Evolutionary conservation across 2,329 filamentous ascomycete genomes (phyloP).

Genomic region (Trichoderma aggressivum): DNA sequence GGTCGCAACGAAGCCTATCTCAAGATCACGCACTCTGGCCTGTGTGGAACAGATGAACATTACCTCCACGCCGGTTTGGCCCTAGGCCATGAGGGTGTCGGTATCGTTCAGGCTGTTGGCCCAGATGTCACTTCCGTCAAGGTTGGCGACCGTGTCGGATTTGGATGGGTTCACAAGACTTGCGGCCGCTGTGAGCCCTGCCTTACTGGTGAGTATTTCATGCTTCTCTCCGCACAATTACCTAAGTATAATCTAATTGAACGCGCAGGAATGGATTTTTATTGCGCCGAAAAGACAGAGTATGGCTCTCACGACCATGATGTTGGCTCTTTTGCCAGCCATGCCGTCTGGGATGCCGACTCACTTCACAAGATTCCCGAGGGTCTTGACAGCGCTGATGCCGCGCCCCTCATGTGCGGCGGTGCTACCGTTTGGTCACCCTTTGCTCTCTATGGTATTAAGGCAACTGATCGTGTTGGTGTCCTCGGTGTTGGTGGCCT

Average conservation of each 20-base stretch:
- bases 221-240: background rate
- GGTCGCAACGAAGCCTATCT: conserved; percentile 16
- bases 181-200: background rate
- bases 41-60: conserved; percentile 24
- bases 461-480: conserved; percentile 69
- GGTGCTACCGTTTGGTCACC: conserved; percentile 69
- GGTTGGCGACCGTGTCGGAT: conserved; percentile 25
- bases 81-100: conserved; percentile 43
- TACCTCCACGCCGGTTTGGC: conserved; percentile 1
- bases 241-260: background rate
- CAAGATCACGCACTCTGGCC: conserved; percentile 20
- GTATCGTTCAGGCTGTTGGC: conserved; percentile 36
- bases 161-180: conserved; percentile 10
- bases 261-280: conserved; percentile 29
- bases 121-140: conserved; percentile 31
- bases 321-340: conserved; percentile 42
- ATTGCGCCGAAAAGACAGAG: conserved; percentile 34
- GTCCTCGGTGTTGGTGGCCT: conserved; percentile 66
- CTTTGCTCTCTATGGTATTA: conserved; percentile 63
- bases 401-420: conserved; percentile 76
- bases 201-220: background rate
- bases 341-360: conserved; percentile 38
- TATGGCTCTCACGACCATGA: conserved; percentile 37
- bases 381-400: conserved; percentile 54
- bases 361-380: conserved; percentile 59